phyloP scores from a whole-genome alignment of 78 protist species.

The Cavenderia fasciculata region DNA sequence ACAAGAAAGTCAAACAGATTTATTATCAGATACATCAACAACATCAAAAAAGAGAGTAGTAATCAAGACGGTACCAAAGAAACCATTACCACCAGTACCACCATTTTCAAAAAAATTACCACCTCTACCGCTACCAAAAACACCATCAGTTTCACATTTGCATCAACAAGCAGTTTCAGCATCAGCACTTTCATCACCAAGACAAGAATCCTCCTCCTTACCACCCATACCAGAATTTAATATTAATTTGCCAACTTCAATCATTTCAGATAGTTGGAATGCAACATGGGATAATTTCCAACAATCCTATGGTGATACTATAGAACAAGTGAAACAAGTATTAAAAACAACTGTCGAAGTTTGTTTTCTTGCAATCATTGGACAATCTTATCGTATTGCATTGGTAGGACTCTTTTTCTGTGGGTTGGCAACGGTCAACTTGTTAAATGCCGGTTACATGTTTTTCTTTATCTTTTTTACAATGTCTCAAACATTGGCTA shows the following conservation, averaged over 20 bases:
- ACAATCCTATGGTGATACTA: not conserved
- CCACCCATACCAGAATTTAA: too few relatives aligned
- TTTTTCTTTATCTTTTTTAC: conserved; percentile 47
- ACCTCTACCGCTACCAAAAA: conserved; percentile 1
- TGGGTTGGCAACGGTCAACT: conserved; percentile 16
- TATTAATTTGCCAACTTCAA: not conserved
- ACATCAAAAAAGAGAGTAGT: too few relatives aligned
- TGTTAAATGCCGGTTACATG: conserved; percentile 73
- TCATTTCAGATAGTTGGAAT: not conserved
- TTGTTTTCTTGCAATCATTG: not conserved
- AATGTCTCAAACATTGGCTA: conserved; percentile 30
- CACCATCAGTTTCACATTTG: conserved; percentile 10
- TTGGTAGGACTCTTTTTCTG: conserved; percentile 68
- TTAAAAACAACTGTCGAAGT: not conserved
- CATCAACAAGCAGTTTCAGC: not conserved
- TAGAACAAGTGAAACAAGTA: not conserved
- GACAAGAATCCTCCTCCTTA: too few relatives aligned
- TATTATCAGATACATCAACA: too few relatives aligned
- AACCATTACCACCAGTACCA: conserved; percentile 32
- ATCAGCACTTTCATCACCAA: too few relatives aligned
- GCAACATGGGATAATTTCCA: not conserved
- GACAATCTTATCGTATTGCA: conserved; percentile 62
- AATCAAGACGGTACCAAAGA: conserved; percentile 1
- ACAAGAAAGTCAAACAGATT: not conserved
- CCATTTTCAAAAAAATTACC: not conserved